Base-by-base conservation (phyloP, 768 basidiomycete species). In the Mycena capillaripes region DNA sequence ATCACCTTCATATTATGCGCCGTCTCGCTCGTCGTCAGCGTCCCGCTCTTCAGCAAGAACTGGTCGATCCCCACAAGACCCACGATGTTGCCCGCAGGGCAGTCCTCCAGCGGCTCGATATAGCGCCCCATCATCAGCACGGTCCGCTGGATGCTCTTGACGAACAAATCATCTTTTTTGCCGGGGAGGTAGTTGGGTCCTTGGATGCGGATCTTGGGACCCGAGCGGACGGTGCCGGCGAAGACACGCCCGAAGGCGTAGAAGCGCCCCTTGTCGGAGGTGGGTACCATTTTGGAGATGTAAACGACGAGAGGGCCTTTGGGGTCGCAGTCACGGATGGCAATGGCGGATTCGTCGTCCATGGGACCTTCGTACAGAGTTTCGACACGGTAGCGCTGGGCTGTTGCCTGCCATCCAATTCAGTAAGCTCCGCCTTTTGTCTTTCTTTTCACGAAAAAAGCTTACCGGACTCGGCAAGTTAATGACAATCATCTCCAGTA, bases 1-100 rank as follows among this genome's bases (percentile, higher is more conserved):
- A 99, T 99, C 84, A 99, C 97, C 88, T 88, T 96, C 97, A 99
- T 98, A 90, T 99, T 99, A 90, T 99, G 98, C 61, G 98, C 98
- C 63, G 97, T 98, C 87, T 99, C 98, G 58, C 96, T 96, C 71
- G 95, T 92, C 71, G 98, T 99, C 80, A 99, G 91, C 73, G 98
- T 99, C 83, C 98, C 98, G 77, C 92, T 96, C 92, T 99, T 99
- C 83, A 99, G 93, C 87, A 99, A 86, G 95, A 99, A 99, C 86
- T 99, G 98, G 86, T 99, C 98, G 78, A 99, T 95, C 88, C 98
- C 98, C 86, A 99, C 97, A 81, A 99, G 95, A 90, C 98, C 98
- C 77, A 96, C 85, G 78, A 99, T 99, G 90, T 99, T 99, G 79
- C 98, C 98, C 69, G 97, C 92, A 42, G 98, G 98, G 85, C 98